Base-by-base conservation (phyloP, 108 stramenopile species). In the Nitzschia sp. region DNA sequence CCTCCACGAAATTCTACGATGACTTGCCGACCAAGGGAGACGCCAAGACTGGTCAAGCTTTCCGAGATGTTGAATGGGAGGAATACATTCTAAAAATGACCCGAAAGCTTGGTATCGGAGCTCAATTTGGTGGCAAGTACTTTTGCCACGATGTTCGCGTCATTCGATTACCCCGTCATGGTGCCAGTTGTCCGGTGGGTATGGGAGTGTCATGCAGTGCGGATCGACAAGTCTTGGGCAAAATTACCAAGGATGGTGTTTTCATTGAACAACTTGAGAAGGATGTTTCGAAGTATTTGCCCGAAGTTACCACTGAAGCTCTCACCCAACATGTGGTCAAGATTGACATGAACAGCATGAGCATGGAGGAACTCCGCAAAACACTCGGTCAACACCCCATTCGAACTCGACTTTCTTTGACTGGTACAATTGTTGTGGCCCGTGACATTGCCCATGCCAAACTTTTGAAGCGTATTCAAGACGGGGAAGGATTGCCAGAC, bases 391-490 rank as follows among this genome's bases (percentile, higher is more conserved):
- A 89, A 35, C 92, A 94, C 60, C 95, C 96, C 17, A 82, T 96
- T 16, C 66, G 82, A 59, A 98, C 97, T 13, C 83, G 97, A 38
- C 77, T 98, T 29, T 84, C 77, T 32, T 68, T 98, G 31, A 81
- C 78, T 2, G 97, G 97, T 32, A 98, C 97, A 1, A 87, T 98
- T 57, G 94, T 98, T 19, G 97, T 98, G 33, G 97, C 97, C 27
- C 84, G 97, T 44, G 97, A 98, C 64, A 97, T 97, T 78, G 97
- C 97, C 5, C 97, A 98, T 82, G 96, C 97, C 27, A 98, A 98
- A 71, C 81, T 98, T 84, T 75, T 93, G 60, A 73, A 95, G 67
- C 85, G 92, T 28, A 82, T 98, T 45, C 91, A 98, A 69, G 75
- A 73, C 32, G 97, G 97, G 31, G 86, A 96, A 65, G 96, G 96